Conservation (phyloP, 495 filamentous ascomycete genomes). For the Neurospora sp. region DNA sequence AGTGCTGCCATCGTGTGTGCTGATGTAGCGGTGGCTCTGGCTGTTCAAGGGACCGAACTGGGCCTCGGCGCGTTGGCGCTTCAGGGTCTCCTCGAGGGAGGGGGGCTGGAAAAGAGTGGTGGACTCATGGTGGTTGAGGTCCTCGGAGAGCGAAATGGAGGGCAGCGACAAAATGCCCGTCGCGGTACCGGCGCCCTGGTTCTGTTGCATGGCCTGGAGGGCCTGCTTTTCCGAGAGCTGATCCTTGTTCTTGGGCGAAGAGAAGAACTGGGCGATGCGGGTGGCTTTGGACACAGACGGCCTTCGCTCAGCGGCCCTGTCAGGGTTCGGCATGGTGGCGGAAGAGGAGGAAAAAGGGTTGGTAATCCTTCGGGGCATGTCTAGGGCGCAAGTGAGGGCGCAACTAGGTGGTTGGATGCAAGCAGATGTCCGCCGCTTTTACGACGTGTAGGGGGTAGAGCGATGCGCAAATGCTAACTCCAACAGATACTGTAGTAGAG, state of each 20-base stretch:
- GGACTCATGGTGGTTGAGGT: conserved; percentile 54
- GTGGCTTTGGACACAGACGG: conserved; percentile 49
- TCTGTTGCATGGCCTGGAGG: conserved; percentile 52
- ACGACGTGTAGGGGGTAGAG: conserved; percentile 1
- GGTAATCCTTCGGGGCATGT: conserved; percentile 45
- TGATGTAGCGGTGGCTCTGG: conserved; percentile 74
- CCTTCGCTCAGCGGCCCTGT: conserved; percentile 34
- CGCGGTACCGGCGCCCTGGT: conserved; percentile 52
- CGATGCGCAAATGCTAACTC: conserved; percentile 6
- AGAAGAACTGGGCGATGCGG: conserved; percentile 51
- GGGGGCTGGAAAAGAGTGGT: conserved; percentile 88
- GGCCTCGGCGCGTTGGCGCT: conserved; percentile 67
- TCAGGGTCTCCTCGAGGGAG: conserved; percentile 71
- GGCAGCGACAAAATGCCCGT: conserved; percentile 65
- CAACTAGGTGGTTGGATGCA: background rate
- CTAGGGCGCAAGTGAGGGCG: conserved; percentile 2
- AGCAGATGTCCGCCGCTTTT: background rate
- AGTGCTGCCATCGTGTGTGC: conserved; percentile 60
- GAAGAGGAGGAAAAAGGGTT: conserved; percentile 26
- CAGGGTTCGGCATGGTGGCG: conserved; percentile 25
- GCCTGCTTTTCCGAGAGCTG: conserved; percentile 42
- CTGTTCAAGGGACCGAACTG: conserved; percentile 85
- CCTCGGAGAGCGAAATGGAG: conserved; percentile 85
- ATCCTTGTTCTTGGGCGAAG: conserved; percentile 59
- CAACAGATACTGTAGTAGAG: conserved; percentile 9